Percentiles rank a stretch among this genome's conserved stretches.
Evolutionary conservation across 2,329 filamentous ascomycete species (phyloP).

Genomic region (Fusarium continuum): DNA sequence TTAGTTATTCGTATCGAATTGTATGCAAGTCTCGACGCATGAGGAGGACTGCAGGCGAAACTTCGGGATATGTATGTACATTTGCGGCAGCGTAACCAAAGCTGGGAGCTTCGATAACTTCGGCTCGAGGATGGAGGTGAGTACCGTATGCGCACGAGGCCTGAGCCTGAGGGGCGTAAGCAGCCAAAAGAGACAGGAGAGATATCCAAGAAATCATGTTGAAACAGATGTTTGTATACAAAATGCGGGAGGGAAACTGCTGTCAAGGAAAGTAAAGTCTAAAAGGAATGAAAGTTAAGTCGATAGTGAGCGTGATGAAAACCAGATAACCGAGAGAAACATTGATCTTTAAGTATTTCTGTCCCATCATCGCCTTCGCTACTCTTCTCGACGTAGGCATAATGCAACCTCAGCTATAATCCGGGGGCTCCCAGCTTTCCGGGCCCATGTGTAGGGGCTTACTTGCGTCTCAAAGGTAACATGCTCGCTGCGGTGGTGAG

Average conservation of each 20-base stretch:
- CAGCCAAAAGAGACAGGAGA: slow-evolving; percentile 21
- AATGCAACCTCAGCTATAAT: neutral
- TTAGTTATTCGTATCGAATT: neutral
- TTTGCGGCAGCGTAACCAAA: slow-evolving; percentile 51
- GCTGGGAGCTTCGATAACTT: slow-evolving; percentile 47
- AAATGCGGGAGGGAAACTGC: neutral
- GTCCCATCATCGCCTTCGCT: neutral
- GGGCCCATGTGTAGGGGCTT: slow-evolving; percentile 1
- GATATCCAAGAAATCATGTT: slow-evolving; percentile 26
- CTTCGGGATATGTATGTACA: slow-evolving; percentile 37
- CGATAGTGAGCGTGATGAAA: neutral
- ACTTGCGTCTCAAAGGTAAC: neutral
- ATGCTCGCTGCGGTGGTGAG: neutral
- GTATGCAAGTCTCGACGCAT: rapidly evolving
- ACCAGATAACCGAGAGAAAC: neutral
- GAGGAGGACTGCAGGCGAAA: rapidly evolving
- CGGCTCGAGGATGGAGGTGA: slow-evolving; percentile 46
- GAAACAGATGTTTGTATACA: neutral
- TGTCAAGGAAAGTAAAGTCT: neutral
- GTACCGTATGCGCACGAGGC: slow-evolving; percentile 55
- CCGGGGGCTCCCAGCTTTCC: neutral
- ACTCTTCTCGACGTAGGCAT: neutral
- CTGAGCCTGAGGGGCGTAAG: slow-evolving; percentile 29
- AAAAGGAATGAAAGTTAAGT: neutral
- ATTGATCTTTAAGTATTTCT: slow-evolving; percentile 3